Evolutionary conservation across 1,284 basidiomycete genomes (phyloP).

Genomic region (Cutaneotrichosporon spelunceum): DNA sequence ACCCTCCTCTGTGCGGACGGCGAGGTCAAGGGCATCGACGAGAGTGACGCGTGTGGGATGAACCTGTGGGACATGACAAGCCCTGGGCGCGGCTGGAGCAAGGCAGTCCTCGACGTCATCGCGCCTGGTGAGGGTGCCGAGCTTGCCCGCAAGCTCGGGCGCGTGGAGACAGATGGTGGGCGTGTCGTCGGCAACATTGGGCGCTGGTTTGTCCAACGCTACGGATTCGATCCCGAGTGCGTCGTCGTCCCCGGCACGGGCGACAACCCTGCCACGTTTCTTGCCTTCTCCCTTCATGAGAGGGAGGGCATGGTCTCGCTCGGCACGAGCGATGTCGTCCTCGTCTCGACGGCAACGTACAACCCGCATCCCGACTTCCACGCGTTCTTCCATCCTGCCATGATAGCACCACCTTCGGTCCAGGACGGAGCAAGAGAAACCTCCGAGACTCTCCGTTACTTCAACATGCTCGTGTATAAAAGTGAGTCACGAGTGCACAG

Average conservation of each 20-base stretch:
- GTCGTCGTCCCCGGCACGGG: conserved; percentile 81
- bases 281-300: conserved; percentile 61
- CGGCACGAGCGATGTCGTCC: conserved; percentile 86
- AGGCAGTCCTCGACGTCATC: conserved; percentile 58
- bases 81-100: conserved; percentile 66
- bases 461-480: conserved; percentile 56
- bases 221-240: conserved; percentile 74
- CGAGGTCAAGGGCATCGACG: conserved; percentile 51
- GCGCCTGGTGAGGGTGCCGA: conserved; percentile 56
- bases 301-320: conserved; percentile 77
- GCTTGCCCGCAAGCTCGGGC: conserved; percentile 68
- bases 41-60: conserved; percentile 80
- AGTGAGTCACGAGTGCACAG: conserved; percentile 51
- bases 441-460: conserved; percentile 39
- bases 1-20: conserved; percentile 64
- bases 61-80: conserved; percentile 71
- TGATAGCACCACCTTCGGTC: conserved; percentile 31
- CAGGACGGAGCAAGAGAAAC: conserved; percentile 24
- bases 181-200: conserved; percentile 65
- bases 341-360: conserved; percentile 61
- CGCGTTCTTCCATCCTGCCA: conserved; percentile 55
- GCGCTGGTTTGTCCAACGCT: conserved; percentile 69
- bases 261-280: conserved; percentile 85
- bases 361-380: conserved; percentile 54
- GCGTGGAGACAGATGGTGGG: conserved; percentile 69